Conservation (phyloP, 805 yeast genomes). For the Torulaspora indica region DNA sequence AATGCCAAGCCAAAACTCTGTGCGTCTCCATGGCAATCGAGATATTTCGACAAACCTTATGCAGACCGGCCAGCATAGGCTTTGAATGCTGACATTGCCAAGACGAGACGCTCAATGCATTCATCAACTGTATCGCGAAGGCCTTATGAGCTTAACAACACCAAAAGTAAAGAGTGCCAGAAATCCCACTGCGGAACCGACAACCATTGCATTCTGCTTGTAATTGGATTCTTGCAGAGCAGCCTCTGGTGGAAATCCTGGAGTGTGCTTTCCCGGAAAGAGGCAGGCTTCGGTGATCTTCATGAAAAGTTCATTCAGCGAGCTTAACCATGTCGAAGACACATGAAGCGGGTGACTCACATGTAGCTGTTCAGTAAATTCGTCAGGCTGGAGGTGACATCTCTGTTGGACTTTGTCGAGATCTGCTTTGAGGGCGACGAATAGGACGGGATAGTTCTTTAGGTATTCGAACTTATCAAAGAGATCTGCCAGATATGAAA, state of each 20-base stretch:
- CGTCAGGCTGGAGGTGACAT: slow-evolving; percentile 80
- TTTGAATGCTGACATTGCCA: too few species aligned
- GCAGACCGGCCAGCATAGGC: too few species aligned
- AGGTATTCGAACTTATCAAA: slow-evolving; percentile 53
- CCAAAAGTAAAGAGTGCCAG: slow-evolving; percentile 60
- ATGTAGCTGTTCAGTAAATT: slow-evolving; percentile 59
- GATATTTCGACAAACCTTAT: too few species aligned
- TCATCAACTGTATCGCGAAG: slow-evolving; percentile 9
- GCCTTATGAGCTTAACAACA: slow-evolving; percentile 45
- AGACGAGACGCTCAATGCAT: not conserved
- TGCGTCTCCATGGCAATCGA: too few species aligned
- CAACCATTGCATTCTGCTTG: slow-evolving; percentile 51
- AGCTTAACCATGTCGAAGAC: slow-evolving; percentile 84
- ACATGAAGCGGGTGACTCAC: slow-evolving; percentile 85
- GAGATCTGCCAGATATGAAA: slow-evolving; percentile 73
- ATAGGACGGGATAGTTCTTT: slow-evolving; percentile 71
- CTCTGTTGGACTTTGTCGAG: slow-evolving; percentile 93
- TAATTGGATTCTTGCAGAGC: slow-evolving; percentile 43
- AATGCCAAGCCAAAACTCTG: too few species aligned
- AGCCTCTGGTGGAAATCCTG: slow-evolving; percentile 66
- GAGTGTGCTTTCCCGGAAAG: slow-evolving; percentile 70
- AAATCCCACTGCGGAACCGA: slow-evolving; percentile 66
- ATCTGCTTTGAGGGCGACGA: slow-evolving; percentile 93
- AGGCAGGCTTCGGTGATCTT: slow-evolving; percentile 87
- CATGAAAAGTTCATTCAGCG: slow-evolving; percentile 76